Conservation (phyloP, 2,329 filamentous ascomycete genomes). For the Penicillium glabrum region DNA sequence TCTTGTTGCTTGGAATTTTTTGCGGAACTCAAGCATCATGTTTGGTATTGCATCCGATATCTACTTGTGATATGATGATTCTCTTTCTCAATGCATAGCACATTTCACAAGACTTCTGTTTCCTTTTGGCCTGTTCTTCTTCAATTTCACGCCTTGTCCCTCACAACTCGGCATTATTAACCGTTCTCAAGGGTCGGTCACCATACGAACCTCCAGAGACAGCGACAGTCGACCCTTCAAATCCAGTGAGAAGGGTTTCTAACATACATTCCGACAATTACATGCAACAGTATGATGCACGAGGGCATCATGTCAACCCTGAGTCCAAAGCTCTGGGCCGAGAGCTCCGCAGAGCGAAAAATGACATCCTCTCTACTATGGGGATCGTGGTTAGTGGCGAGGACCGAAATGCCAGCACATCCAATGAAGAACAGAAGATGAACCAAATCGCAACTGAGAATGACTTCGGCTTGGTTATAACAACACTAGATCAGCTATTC, state of each 20-base stretch:
- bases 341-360: slow-evolving; percentile 48
- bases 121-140: not conserved
- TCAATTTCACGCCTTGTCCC: not conserved
- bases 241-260: slow-evolving; percentile 24
- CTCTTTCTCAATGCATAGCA: not conserved
- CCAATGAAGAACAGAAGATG: slow-evolving; percentile 40
- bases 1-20: not conserved
- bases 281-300: slow-evolving; percentile 48
- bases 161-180: slow-evolving; percentile 18
- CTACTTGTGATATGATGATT: not conserved
- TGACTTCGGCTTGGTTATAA: slow-evolving; percentile 43
- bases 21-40: not conserved
- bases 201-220: slow-evolving; percentile 46
- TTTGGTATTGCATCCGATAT: not conserved
- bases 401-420: slow-evolving; percentile 34
- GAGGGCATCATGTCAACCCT: slow-evolving; percentile 48
- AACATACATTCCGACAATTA: slow-evolving; percentile 42
- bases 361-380: slow-evolving; percentile 52
- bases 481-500: slow-evolving; percentile 42
- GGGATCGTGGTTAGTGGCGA: slow-evolving; percentile 48
- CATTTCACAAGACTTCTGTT: not conserved
- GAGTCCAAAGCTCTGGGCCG: slow-evolving; percentile 41
- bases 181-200: slow-evolving; percentile 41
- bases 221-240: slow-evolving; percentile 19
- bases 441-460: slow-evolving; percentile 42